These are phyloP conservation scores for Coemansia sp. DNA, from an alignment of 192 early-diverging fungal genomes.

Conservation along the genomic window DNA sequence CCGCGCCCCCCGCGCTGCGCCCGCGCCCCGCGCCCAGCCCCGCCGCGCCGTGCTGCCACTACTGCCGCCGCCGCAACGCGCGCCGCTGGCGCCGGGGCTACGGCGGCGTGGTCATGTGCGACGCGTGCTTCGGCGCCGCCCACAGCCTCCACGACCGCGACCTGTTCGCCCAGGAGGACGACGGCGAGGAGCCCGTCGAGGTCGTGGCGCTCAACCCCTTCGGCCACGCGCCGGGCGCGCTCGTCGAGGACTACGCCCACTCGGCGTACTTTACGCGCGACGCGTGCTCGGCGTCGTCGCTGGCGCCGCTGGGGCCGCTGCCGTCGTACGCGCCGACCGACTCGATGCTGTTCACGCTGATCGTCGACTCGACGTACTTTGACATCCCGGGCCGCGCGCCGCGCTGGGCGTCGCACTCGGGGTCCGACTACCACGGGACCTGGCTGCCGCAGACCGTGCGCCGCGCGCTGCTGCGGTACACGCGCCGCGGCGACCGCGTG, in stretches of 20 bases:
- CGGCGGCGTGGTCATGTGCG: constrained; percentile 56
- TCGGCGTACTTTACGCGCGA: constrained; percentile 57
- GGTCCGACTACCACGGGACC: constrained; percentile 92
- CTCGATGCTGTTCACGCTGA: constrained; percentile 67
- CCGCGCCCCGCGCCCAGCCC: not conserved
- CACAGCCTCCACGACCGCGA: constrained; percentile 38
- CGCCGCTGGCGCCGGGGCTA: constrained; percentile 56
- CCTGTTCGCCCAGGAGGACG: constrained; percentile 27
- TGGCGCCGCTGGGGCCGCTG: constrained; percentile 53
- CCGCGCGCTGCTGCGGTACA: constrained; percentile 76
- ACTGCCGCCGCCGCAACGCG: constrained; percentile 43
- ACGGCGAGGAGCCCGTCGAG: constrained; percentile 25
- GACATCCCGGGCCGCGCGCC: constrained; percentile 92
- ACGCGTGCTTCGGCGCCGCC: constrained; percentile 48
- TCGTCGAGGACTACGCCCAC: constrained; percentile 54
- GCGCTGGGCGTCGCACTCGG: constrained; percentile 89
- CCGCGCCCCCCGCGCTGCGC: not conserved
- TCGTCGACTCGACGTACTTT: constrained; percentile 82
- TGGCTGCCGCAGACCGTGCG: constrained; percentile 93
- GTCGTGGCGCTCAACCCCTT: constrained; percentile 57
- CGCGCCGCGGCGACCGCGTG: constrained; percentile 73
- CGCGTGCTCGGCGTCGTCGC: constrained; percentile 32
- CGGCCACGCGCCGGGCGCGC: constrained; percentile 22
- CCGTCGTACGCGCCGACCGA: constrained; percentile 53
- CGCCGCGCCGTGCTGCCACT: constrained; percentile 38